Evolutionary conservation across 495 filamentous ascomycete genomes (phyloP).

Genomic region (Ramalina peruviana): DNA sequence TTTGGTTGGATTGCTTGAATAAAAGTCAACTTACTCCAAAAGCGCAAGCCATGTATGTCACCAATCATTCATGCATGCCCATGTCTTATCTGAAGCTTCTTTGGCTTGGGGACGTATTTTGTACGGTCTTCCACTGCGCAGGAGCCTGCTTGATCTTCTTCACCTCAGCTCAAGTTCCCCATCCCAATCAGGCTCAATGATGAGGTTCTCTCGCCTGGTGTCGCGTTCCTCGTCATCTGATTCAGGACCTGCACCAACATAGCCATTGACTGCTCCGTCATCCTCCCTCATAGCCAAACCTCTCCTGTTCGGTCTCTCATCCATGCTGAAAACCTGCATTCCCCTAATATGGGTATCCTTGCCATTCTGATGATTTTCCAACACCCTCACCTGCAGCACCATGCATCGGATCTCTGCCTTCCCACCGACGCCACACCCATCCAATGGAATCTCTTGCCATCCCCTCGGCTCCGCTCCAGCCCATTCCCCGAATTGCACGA

Average conservation of each 20-base stretch:
- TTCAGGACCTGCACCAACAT: not conserved
- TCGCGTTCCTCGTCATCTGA: constrained; percentile 3
- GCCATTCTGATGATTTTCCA: constrained; percentile 97
- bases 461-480: constrained; percentile 64
- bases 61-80: no score
- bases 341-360: constrained; percentile 96
- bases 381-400: constrained; percentile 71
- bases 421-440: constrained; percentile 44
- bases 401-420: constrained; percentile 59
- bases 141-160: not conserved
- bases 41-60: no score
- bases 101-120: no score
- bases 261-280: not conserved
- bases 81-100: no score
- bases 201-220: not conserved
- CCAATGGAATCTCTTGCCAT: constrained; percentile 76
- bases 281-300: constrained; percentile 3
- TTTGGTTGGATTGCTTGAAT: not conserved
- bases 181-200: constrained; percentile 47
- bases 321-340: constrained; percentile 76
- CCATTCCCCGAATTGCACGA: constrained; percentile 69
- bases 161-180: constrained; percentile 42
- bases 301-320: constrained; percentile 28
- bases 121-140: no score
- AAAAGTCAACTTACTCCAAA: no score